Conservation (phyloP, 768 basidiomycete genomes). For the Suillus bovinus region DNA sequence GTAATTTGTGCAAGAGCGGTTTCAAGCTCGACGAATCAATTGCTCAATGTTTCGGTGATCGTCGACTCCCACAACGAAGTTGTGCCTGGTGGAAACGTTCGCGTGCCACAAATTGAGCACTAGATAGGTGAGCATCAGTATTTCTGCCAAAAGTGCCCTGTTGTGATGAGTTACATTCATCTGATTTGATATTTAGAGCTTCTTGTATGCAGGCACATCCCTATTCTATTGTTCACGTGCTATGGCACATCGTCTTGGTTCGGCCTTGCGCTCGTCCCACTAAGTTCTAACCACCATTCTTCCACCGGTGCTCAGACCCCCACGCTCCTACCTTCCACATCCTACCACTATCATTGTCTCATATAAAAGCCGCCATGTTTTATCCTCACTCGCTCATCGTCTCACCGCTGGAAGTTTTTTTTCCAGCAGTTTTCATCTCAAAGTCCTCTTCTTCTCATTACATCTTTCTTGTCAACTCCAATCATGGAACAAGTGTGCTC, state of each 20-base stretch:
- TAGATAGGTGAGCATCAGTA: not conserved
- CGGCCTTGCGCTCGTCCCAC: not conserved
- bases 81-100: no score
- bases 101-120: not conserved
- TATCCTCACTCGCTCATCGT: not conserved
- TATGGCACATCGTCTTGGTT: not conserved
- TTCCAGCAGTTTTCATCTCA: not conserved
- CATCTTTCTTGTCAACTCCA: not conserved
- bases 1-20: no score
- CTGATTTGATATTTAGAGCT: not conserved
- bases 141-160: not conserved
- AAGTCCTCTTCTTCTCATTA: not conserved
- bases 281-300: not conserved
- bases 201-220: not conserved
- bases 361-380: not conserved
- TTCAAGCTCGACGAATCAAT: not conserved
- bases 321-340: not conserved
- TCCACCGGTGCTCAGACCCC: not conserved
- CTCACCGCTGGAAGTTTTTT: not conserved
- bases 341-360: not conserved
- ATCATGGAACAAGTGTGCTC: constrained; percentile 1
- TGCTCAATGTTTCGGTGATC: not conserved
- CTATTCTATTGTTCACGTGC: not conserved
- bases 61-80: not conserved
- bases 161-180: not conserved